phyloP scores from a whole-genome alignment of 306 rosid genomes.

The Fagus sylvatica region DNA sequence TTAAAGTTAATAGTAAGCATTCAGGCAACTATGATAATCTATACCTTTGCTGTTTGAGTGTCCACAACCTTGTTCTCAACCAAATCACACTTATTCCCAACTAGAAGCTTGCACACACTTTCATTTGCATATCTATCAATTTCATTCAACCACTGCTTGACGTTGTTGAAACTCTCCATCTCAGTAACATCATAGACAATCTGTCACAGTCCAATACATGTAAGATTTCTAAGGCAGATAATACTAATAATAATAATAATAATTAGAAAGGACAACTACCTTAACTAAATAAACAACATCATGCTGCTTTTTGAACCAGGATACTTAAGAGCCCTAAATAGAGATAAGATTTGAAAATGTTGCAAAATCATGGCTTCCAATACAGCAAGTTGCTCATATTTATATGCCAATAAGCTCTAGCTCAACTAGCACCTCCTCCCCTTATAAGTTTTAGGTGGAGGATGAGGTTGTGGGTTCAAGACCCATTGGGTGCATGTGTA shows the following conservation, averaged over 20 bases:
- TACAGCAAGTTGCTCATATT: neutral
- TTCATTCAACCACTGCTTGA: conserved; percentile 95
- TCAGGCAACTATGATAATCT: neutral
- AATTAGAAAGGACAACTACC: neutral
- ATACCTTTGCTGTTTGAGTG: conserved; percentile 84
- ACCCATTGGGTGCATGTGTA: too few relatives aligned
- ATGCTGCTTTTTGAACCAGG: neutral
- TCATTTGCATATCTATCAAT: conserved; percentile 95
- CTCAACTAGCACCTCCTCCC: too few relatives aligned
- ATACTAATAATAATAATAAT: neutral
- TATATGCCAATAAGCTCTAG: neutral
- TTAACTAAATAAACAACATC: neutral
- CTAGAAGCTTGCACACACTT: conserved; percentile 90
- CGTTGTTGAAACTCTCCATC: conserved; percentile 94
- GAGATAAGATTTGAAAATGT: neutral
- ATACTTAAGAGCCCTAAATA: neutral
- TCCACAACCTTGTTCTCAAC: conserved; percentile 86
- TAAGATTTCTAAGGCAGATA: conserved; percentile 7
- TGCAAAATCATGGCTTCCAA: neutral
- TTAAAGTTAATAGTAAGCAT: neutral
- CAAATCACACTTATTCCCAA: conserved; percentile 90
- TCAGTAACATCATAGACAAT: conserved; percentile 97
- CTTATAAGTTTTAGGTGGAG: too few relatives aligned
- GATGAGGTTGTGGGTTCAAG: too few relatives aligned
- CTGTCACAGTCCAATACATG: conserved; percentile 49